phyloP scores from a whole-genome alignment of 768 basidiomycete genomes.

The Guyanaporus albipodus region DNA sequence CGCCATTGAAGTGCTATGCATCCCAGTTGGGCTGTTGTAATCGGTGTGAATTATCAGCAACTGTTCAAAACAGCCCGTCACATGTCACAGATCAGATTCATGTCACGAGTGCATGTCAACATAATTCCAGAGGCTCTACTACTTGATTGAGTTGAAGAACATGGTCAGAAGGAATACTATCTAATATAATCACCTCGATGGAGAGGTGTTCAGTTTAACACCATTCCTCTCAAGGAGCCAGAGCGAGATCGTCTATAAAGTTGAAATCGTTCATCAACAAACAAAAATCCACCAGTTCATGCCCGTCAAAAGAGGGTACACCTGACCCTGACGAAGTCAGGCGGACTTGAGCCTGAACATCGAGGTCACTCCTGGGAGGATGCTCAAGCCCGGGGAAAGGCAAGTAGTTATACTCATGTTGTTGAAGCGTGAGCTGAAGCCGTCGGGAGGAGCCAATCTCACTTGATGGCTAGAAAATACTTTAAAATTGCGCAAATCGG shows the following conservation, averaged over 20 bases:
- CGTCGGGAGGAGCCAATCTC: conserved; percentile 15
- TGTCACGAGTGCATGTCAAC: conserved; percentile 2
- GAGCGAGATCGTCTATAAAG: background rate
- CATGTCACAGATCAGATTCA: background rate
- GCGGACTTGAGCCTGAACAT: background rate
- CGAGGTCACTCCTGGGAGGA: background rate
- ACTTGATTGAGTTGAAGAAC: too few relatives aligned
- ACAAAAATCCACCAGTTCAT: background rate
- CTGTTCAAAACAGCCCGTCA: too few relatives aligned
- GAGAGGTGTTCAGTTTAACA: background rate
- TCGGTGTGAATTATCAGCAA: too few relatives aligned
- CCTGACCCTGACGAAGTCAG: background rate
- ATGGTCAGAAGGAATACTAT: background rate
- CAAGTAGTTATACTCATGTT: background rate
- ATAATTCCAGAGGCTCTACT: too few relatives aligned
- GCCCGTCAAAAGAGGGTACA: background rate
- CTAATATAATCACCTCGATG: background rate
- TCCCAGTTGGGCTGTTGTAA: too few relatives aligned
- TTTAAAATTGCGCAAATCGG: conserved; percentile 1
- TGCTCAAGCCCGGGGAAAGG: conserved; percentile 2
- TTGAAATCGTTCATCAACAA: background rate
- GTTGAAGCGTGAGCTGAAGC: background rate
- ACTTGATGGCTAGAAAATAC: conserved; percentile 27
- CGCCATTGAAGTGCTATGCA: conserved; percentile 14
- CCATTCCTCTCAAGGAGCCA: conserved; percentile 1